A percentile compares a stretch with the other conserved stretches of the same genome.
These are phyloP conservation scores for Acidiella bohemica DNA, from an alignment of 495 filamentous ascomycete species.

Conservation along the genomic window DNA sequence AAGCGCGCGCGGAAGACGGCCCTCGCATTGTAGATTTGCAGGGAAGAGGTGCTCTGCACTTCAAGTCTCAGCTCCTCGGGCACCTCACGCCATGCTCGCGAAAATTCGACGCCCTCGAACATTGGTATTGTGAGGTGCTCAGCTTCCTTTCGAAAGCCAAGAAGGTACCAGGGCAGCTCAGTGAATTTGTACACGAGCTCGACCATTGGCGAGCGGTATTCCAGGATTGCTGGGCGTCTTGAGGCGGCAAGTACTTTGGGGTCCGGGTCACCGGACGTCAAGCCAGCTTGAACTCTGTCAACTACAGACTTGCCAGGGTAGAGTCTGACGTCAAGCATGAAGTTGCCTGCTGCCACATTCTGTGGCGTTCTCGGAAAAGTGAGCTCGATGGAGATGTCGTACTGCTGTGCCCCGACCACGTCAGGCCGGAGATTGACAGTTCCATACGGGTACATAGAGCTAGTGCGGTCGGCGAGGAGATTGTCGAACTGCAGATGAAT, in stretches of 20 bases:
- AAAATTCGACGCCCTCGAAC: constrained; percentile 57
- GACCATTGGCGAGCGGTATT: constrained; percentile 49
- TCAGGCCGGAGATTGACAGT: constrained; percentile 31
- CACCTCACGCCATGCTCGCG: constrained; percentile 39
- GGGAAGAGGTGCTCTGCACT: constrained; percentile 45
- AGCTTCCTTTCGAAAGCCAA: constrained; percentile 41
- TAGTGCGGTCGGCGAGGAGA: background rate
- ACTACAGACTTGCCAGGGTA: constrained; percentile 1
- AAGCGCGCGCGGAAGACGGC: constrained; percentile 60
- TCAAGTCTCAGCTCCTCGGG: constrained; percentile 49
- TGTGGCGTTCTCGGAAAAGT: constrained; percentile 44
- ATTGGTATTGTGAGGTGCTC: constrained; percentile 51
- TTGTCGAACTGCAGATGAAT: constrained; percentile 71
- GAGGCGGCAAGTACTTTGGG: constrained; percentile 29
- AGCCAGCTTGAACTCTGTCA: constrained; percentile 10
- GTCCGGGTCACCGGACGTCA: constrained; percentile 3
- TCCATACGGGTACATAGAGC: constrained; percentile 39
- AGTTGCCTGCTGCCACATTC: constrained; percentile 62
- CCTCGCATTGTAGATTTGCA: constrained; percentile 60
- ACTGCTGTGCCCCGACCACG: constrained; percentile 42
- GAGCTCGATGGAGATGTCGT: constrained; percentile 49
- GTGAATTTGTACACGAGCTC: constrained; percentile 37
- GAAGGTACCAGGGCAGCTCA: constrained; percentile 45
- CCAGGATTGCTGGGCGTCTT: constrained; percentile 51
- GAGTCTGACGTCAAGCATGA: constrained; percentile 58